These are phyloP conservation scores for Pichia ethanolica DNA, from an alignment of 805 yeast species.

Conservation along the genomic window DNA sequence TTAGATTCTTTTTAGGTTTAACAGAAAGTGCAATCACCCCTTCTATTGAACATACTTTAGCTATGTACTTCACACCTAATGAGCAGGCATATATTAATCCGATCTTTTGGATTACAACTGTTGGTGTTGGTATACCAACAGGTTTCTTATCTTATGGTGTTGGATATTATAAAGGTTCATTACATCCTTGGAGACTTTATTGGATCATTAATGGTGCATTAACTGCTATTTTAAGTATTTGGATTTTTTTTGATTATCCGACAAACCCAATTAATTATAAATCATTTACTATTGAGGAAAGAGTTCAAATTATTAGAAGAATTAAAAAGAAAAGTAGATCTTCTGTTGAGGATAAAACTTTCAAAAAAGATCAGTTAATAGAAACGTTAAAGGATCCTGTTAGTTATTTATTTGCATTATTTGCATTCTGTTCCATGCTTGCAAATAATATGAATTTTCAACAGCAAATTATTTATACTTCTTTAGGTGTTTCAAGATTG, in stretches of 20 bases:
- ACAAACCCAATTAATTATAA: constrained; percentile 46
- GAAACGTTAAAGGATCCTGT: constrained; percentile 45
- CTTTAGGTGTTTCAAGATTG: neutral
- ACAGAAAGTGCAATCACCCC: constrained; percentile 39
- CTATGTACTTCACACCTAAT: constrained; percentile 39
- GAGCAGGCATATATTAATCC: constrained; percentile 45
- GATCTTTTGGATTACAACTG: constrained; percentile 42
- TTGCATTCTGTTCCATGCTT: constrained; percentile 35
- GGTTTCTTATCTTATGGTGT: constrained; percentile 32
- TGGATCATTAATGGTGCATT: constrained; percentile 50
- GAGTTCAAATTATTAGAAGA: constrained; percentile 41
- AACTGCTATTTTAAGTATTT: constrained; percentile 34
- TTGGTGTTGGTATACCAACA: constrained; percentile 40
- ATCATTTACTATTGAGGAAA: constrained; percentile 41
- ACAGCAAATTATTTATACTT: constrained; percentile 29
- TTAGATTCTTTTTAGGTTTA: constrained; percentile 46
- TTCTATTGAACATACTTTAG: constrained; percentile 38
- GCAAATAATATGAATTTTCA: constrained; percentile 49
- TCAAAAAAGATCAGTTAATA: constrained; percentile 40
- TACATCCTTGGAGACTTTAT: constrained; percentile 44
- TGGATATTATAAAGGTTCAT: constrained; percentile 17
- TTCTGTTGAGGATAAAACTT: constrained; percentile 36
- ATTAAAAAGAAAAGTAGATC: constrained; percentile 31
- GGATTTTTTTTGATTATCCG: constrained; percentile 39
- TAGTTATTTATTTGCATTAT: constrained; percentile 35